phyloP scores from a whole-genome alignment of 345 rosid species.

The Dipteronia dyeriana region DNA sequence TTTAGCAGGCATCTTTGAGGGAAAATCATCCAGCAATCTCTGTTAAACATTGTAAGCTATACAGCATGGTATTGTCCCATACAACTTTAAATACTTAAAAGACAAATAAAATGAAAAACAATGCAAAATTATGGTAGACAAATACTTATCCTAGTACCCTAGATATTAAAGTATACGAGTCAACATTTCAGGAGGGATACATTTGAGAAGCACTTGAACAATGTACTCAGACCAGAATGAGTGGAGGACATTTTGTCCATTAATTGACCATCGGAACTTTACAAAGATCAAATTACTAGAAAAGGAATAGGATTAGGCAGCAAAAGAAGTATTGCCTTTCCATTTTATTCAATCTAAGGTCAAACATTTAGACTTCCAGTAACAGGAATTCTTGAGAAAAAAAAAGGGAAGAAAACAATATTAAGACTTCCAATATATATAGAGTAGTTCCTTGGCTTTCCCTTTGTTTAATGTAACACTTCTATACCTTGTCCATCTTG shows the following conservation, averaged over 20 bases:
- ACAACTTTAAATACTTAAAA: not conserved
- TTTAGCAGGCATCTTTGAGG: not conserved
- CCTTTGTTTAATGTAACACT: no score
- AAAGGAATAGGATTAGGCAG: not conserved
- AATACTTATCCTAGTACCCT: not conserved
- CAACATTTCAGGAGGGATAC: not conserved
- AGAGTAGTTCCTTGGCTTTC: not conserved
- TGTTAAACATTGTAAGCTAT: not conserved
- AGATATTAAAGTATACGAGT: not conserved
- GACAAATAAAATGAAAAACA: no score
- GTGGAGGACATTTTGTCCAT: not conserved
- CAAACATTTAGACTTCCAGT: no score
- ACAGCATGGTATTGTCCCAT: not conserved
- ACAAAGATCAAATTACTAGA: not conserved
- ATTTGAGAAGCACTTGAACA: not conserved
- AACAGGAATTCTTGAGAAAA: no score
- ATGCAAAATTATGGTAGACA: no score
- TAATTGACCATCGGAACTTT: not conserved
- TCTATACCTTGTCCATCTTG: not conserved
- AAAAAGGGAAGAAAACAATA: not conserved
- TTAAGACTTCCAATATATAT: not conserved
- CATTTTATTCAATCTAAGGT: not conserved
- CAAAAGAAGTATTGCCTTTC: not conserved
- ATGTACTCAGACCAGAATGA: conserved; percentile 7
- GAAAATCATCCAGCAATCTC: not conserved